Base-by-base conservation (phyloP, 306 rosid genomes). In the Fagus crenata region DNA sequence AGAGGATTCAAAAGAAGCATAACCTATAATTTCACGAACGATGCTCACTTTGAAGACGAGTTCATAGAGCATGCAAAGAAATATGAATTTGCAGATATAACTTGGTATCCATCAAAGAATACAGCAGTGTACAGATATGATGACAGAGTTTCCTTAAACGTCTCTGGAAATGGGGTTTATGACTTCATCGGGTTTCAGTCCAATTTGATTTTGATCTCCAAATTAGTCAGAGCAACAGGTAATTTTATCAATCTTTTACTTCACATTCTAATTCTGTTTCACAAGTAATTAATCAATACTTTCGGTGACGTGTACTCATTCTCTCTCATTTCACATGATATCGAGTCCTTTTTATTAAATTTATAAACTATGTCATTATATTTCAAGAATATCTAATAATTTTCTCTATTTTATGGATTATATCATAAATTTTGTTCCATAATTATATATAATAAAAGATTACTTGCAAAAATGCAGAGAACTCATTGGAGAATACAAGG, bases 111-210 rank as follows among this genome's bases (percentile, higher is more conserved):
- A 60, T 92, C 96, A 14, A 85, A 53, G 74, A 78, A 75, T 51
- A 84, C 84, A 0, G 90, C 92, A 8, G 92, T 81, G 4, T 92
- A 92, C 73, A 86, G 93, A 86, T 84, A 86, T 33, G 97, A 92
- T 49, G 73, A 77, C 14, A 83, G 97, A 83, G 90, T 86, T 77
- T 84, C 87, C 42, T 78, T 89, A 49, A 77, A 46, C 42, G 78
- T 80, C 7, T 61, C 90, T 0, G 97, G 96, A 3, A 74, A 89
- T 31, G 96, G 89, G 53, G 64, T 78, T 1, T 60, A 53, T n/a
- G 93, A 90, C 74, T 92, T 90, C 84, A 70, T 89, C 49, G 97
- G 93, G 33, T 92, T 90, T 85, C 93, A 87, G 77, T 58, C 91
- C 53, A 90, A 82, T 72, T 49, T 84, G 37, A 74, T 87, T 35